Conservation (phyloP, 2,329 filamentous ascomycete genomes). For the Cladosporium halotolerans region DNA sequence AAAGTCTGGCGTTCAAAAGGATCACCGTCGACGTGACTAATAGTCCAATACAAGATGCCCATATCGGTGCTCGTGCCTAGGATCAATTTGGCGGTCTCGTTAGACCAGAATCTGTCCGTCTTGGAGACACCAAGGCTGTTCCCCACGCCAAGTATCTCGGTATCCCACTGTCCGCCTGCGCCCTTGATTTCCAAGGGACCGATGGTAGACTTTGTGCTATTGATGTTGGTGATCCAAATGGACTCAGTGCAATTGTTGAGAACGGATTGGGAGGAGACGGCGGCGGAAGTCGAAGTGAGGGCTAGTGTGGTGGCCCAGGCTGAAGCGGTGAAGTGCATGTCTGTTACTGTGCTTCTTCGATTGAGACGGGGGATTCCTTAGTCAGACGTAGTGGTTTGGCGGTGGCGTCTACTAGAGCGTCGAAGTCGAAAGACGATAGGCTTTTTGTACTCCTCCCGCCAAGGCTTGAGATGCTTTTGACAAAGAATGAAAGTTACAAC, state of each 20-base stretch:
- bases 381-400: not conserved
- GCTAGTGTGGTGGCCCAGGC: slow-evolving; percentile 8
- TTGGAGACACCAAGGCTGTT: slow-evolving; percentile 28
- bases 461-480: not conserved
- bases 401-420: not conserved
- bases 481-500: slow-evolving; percentile 1
- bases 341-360: slow-evolving; percentile 6
- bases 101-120: slow-evolving; percentile 20
- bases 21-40: slow-evolving; percentile 23
- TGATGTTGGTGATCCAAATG: slow-evolving; percentile 24
- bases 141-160: slow-evolving; percentile 21
- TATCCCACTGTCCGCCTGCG: slow-evolving; percentile 17
- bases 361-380: not conserved
- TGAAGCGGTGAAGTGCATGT: slow-evolving; percentile 19
- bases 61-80: slow-evolving; percentile 20
- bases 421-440: not conserved
- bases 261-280: slow-evolving; percentile 16
- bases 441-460: slow-evolving; percentile 3
- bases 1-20: slow-evolving; percentile 20
- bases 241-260: slow-evolving; percentile 23
- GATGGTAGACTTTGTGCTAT: slow-evolving; percentile 16
- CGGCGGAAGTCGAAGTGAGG: slow-evolving; percentile 13
- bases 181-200: slow-evolving; percentile 14
- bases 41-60: slow-evolving; percentile 24
- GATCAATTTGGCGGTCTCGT: slow-evolving; percentile 21